phyloP scores from a whole-genome alignment of 345 rosid species.

The Rhodamnia rubescens region DNA sequence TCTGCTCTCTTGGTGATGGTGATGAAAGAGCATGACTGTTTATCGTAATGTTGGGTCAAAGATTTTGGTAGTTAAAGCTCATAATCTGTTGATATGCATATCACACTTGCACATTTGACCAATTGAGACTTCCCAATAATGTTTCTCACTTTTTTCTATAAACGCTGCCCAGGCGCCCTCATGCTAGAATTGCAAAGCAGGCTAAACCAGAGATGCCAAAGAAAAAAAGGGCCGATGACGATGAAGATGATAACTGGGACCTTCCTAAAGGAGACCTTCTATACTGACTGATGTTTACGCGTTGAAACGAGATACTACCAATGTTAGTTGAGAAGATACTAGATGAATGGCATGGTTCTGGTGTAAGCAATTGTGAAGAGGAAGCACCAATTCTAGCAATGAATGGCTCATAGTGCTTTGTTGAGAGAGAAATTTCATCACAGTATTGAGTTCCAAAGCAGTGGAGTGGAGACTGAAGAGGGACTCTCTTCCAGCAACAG shows the following conservation, averaged over 20 bases:
- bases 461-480: background rate
- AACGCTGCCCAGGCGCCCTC: constrained; percentile 10
- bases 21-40: background rate
- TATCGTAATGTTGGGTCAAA: background rate
- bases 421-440: background rate
- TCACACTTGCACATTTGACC: background rate
- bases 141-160: background rate
- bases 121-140: background rate
- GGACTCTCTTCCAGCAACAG: background rate
- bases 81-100: background rate
- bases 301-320: background rate
- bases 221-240: constrained; percentile 3
- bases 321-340: background rate
- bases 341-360: background rate
- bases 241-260: constrained; percentile 34
- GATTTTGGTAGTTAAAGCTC: background rate
- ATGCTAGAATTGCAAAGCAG: background rate
- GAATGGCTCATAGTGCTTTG: background rate
- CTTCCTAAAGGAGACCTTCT: constrained; percentile 29
- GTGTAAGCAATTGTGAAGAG: background rate
- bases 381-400: background rate
- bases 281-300: constrained; percentile 2
- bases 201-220: background rate
- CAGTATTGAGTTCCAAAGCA: background rate
- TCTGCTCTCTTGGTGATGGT: background rate